Evolutionary conservation across 352 stramenopile species (phyloP).

Genomic region (Globisporangium sylvaticum): DNA sequence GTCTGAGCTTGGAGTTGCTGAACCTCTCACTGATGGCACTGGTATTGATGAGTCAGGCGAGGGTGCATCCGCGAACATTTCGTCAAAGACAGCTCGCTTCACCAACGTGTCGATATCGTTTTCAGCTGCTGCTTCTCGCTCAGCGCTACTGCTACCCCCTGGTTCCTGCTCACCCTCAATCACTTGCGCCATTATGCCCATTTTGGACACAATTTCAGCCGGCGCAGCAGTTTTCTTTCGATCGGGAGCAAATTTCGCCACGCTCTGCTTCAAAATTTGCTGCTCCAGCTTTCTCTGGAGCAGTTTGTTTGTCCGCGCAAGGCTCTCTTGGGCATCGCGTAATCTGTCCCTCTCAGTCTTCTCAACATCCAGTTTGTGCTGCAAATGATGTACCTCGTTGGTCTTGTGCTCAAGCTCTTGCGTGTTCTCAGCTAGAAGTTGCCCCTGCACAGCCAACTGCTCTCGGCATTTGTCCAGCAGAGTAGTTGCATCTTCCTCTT

Average conservation of each 20-base stretch:
- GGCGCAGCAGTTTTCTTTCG: conserved; percentile 16
- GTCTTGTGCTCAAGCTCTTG: conserved; percentile 57
- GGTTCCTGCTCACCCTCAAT: neutral
- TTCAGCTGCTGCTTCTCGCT: neutral
- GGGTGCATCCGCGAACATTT: neutral
- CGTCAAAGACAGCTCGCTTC: conserved; percentile 3
- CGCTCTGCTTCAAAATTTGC: conserved; percentile 63
- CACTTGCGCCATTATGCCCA: neutral
- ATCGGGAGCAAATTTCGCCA: conserved; percentile 24
- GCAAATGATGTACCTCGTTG: conserved; percentile 37
- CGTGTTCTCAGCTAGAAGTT: conserved; percentile 53
- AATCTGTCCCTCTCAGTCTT: conserved; percentile 28
- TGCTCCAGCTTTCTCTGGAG: conserved; percentile 58
- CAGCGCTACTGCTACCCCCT: no score
- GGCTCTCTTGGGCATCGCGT: conserved; percentile 39
- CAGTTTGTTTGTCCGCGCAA: conserved; percentile 57
- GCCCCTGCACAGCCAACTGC: conserved; percentile 50
- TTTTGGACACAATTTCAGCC: neutral
- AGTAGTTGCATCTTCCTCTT: conserved; percentile 27
- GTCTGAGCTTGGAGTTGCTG: neutral
- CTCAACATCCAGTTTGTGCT: conserved; percentile 30
- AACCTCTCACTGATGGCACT: neutral
- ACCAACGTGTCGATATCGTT: neutral
- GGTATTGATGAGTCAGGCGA: neutral
- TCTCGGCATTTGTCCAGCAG: conserved; percentile 42